A percentile compares a stretch with the other conserved stretches of the same genome.
phyloP scores from a whole-genome alignment of 306 rosid genomes.

The Morella rubra region DNA sequence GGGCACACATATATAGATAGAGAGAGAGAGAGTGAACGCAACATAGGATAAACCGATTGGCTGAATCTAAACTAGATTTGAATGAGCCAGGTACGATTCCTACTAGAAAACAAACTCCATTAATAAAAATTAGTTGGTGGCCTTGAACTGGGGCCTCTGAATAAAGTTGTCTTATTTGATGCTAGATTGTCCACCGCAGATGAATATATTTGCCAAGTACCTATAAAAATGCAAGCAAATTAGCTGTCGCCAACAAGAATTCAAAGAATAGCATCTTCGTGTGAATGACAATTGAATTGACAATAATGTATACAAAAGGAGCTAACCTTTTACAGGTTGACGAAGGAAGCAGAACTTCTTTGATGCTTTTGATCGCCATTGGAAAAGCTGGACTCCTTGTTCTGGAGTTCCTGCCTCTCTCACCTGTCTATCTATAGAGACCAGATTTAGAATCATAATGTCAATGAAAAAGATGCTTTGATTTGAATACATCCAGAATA shows the following conservation, averaged over 20 bases:
- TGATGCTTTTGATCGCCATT: not conserved
- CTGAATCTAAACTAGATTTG: not conserved
- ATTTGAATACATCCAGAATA: not conserved
- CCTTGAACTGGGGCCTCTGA: not conserved
- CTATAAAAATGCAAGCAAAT: not conserved
- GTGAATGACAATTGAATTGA: not conserved
- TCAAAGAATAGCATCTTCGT: not conserved
- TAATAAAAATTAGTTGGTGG: not conserved
- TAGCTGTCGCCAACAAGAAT: not conserved
- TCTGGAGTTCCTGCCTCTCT: not conserved
- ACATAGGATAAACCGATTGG: not conserved
- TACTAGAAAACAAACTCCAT: not conserved
- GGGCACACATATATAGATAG: too few relatives aligned
- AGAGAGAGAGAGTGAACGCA: not conserved
- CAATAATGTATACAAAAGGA: not conserved
- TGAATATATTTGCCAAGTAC: too few relatives aligned
- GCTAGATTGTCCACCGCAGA: not conserved
- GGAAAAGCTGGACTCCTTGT: not conserved
- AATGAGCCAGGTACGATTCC: not conserved
- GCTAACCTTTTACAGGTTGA: not conserved
- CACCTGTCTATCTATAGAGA: not conserved
- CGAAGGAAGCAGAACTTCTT: not conserved
- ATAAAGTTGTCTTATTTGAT: slow-evolving; percentile 8
- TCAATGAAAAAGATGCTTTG: not conserved
- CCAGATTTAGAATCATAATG: not conserved